phyloP scores from a whole-genome alignment of 2,329 filamentous ascomycete species.

The Dothiorella sarmentorum region DNA sequence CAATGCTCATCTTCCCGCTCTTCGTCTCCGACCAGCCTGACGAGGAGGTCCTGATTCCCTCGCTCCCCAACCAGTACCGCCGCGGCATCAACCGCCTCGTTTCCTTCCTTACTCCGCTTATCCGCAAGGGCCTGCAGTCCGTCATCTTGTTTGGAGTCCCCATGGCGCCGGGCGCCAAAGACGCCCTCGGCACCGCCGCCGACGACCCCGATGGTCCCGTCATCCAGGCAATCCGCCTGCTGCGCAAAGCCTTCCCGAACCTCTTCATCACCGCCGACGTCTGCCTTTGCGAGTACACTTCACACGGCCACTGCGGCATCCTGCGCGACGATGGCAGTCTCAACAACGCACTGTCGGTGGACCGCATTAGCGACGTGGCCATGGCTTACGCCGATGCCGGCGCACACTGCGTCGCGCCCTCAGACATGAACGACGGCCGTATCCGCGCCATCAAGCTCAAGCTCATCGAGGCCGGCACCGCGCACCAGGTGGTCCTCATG shows the following conservation, averaged over 20 bases:
- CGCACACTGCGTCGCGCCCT: constrained; percentile 93
- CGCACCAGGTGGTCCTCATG: constrained; percentile 90
- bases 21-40: constrained; percentile 94
- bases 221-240: constrained; percentile 77
- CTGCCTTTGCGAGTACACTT: constrained; percentile 97
- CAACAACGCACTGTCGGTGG: constrained; percentile 90
- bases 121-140: constrained; percentile 84
- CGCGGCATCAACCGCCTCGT: constrained; percentile 83
- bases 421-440: constrained; percentile 98
- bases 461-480: constrained; percentile 89
- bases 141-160: constrained; percentile 97
- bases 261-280: constrained; percentile 92
- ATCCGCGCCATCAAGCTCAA: constrained; percentile 98
- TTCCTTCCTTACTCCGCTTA: constrained; percentile 78
- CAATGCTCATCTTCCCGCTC: constrained; percentile 97
- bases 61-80: constrained; percentile 84
- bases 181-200: constrained; percentile 84
- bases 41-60: constrained; percentile 85
- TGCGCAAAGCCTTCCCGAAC: constrained; percentile 81
- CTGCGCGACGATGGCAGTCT: constrained; percentile 86
- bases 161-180: constrained; percentile 74
- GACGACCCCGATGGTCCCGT: constrained; percentile 93
- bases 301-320: constrained; percentile 95
- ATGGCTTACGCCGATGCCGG: constrained; percentile 93
- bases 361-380: constrained; percentile 96